Evolutionary conservation across 2,329 filamentous ascomycete species (phyloP).

Genomic region (Capronia epimyces): DNA sequence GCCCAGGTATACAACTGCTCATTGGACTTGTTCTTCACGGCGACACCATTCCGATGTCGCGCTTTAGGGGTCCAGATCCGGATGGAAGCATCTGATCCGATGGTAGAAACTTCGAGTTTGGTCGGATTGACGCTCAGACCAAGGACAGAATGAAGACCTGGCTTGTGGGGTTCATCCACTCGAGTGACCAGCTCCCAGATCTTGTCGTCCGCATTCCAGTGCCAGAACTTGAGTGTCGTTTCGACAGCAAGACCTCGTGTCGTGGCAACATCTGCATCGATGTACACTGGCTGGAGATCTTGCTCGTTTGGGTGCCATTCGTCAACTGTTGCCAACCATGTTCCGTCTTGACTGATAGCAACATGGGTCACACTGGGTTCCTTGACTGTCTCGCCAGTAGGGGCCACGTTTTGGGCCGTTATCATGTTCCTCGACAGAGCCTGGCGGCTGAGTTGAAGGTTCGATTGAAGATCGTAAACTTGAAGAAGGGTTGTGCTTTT

Average conservation of each 20-base stretch:
- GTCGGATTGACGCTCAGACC: constrained; percentile 67
- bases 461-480: constrained; percentile 75
- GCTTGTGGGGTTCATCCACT: constrained; percentile 74
- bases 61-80: constrained; percentile 75
- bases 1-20: constrained; percentile 68
- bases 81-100: constrained; percentile 73
- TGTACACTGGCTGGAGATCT: constrained; percentile 58
- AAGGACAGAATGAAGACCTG: constrained; percentile 56
- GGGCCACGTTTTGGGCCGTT: constrained; percentile 71
- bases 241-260: constrained; percentile 43
- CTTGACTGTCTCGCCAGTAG: constrained; percentile 63
- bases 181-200: constrained; percentile 72
- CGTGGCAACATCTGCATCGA: constrained; percentile 8
- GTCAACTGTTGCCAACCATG: constrained; percentile 87
- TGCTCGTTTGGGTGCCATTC: constrained; percentile 73
- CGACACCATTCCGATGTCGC: constrained; percentile 58
- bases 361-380: constrained; percentile 75
- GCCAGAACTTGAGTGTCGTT: constrained; percentile 88
- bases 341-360: constrained; percentile 70
- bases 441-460: constrained; percentile 76
- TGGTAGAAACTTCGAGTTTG: constrained; percentile 69
- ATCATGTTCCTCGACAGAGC: constrained; percentile 82
- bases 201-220: constrained; percentile 48
- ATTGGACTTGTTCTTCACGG: constrained; percentile 45
- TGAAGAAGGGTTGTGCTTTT: constrained; percentile 53